phyloP scores from a whole-genome alignment of 495 filamentous ascomycete species.

The Penicillium waksmanii region DNA sequence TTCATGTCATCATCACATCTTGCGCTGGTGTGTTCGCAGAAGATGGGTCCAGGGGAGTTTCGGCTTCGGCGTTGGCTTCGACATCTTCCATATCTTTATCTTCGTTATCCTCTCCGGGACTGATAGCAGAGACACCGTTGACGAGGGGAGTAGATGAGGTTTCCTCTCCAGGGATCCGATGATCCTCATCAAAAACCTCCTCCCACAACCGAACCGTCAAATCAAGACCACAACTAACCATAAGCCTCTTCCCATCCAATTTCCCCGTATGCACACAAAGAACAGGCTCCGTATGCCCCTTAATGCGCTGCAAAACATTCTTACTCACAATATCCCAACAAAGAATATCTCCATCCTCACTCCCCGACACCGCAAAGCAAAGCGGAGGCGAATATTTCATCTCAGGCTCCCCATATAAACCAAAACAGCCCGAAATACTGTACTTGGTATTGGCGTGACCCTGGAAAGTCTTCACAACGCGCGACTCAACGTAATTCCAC shows the following conservation, averaged over 20 bases:
- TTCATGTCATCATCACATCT: constrained; percentile 35
- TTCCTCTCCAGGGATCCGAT: constrained; percentile 6
- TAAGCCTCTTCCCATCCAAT: constrained; percentile 38
- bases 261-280: constrained; percentile 74
- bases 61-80: too few relatives aligned
- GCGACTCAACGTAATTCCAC: constrained; percentile 91
- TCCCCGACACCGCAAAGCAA: constrained; percentile 74
- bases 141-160: neutral
- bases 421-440: constrained; percentile 82
- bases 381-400: constrained; percentile 34
- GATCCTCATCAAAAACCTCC: constrained; percentile 33
- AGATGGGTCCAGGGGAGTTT: constrained; percentile 18
- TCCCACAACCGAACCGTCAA: constrained; percentile 67
- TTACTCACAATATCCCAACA: constrained; percentile 92
- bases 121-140: neutral
- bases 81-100: constrained; percentile 30
- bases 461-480: constrained; percentile 94
- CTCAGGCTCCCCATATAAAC: constrained; percentile 56
- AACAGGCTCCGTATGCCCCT: constrained; percentile 78
- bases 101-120: constrained; percentile 16
- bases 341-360: constrained; percentile 82
- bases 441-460: constrained; percentile 86
- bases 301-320: constrained; percentile 71
- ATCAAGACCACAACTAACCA: constrained; percentile 69
- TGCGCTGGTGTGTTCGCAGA: constrained; percentile 23